phyloP scores from a whole-genome alignment of 345 rosid species.

The Trapa bicornis region DNA sequence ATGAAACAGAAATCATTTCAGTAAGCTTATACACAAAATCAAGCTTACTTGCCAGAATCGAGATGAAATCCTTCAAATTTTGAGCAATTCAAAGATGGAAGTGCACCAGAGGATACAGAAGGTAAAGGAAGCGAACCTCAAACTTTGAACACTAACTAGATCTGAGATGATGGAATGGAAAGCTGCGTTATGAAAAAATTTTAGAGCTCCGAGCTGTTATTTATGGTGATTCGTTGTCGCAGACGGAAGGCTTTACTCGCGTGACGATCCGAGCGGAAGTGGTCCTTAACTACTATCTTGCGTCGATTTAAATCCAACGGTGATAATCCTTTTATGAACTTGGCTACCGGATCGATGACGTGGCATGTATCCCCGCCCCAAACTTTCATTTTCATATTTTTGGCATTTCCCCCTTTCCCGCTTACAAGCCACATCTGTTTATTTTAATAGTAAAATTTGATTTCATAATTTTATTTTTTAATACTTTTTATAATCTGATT shows the following conservation, averaged over 20 bases:
- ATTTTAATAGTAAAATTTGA: background rate
- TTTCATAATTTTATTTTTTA: background rate
- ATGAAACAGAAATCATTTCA: too few species aligned
- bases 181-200: background rate
- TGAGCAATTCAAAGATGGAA: background rate
- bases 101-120: background rate
- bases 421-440: background rate
- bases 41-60: too few species aligned
- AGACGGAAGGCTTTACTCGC: background rate
- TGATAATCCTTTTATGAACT: background rate
- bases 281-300: background rate
- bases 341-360: conserved; percentile 5
- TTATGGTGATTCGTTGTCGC: background rate
- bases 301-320: conserved; percentile 7
- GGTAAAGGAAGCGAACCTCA: background rate
- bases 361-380: conserved; percentile 1
- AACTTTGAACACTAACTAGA: background rate
- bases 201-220: background rate
- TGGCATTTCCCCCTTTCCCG: background rate
- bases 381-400: background rate
- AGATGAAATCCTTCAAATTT: background rate
- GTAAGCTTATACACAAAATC: too few species aligned
- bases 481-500: background rate
- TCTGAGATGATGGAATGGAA: background rate
- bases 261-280: background rate